Evolutionary conservation across 495 filamentous ascomycete species (phyloP).

Genomic region (Penicillium roqueforti): DNA sequence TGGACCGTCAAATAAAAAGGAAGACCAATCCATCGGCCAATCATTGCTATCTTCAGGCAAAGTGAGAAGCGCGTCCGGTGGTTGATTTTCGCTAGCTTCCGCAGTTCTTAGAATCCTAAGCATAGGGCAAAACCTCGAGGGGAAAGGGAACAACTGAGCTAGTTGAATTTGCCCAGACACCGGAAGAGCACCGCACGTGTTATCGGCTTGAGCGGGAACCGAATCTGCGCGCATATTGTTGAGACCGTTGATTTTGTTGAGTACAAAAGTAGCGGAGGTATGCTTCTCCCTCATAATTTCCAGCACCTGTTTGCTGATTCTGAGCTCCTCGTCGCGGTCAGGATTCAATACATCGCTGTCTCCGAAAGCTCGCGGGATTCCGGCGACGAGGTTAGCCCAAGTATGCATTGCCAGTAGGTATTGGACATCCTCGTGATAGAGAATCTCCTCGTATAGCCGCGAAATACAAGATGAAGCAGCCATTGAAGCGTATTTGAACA

Average conservation of each 20-base stretch:
- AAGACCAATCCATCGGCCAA: constrained; percentile 12
- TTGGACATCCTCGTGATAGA: constrained; percentile 9
- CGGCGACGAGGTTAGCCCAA: constrained; percentile 14
- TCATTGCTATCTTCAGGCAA: not conserved
- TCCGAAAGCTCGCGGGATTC: constrained; percentile 15
- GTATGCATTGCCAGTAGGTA: constrained; percentile 13
- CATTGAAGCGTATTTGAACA: constrained; percentile 14
- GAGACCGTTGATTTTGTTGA: not conserved
- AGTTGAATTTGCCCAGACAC: not conserved
- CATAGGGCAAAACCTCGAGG: constrained; percentile 9
- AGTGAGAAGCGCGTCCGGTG: not conserved
- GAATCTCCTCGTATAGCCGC: constrained; percentile 18
- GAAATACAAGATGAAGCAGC: constrained; percentile 17
- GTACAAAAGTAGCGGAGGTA: constrained; percentile 1
- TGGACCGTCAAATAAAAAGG: constrained; percentile 4
- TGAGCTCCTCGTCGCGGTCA: constrained; percentile 1
- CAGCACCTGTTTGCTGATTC: constrained; percentile 7
- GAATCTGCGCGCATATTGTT: not conserved
- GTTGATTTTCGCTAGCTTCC: not conserved
- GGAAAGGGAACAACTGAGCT: constrained; percentile 5
- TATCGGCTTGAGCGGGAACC: not conserved
- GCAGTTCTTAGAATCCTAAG: not conserved
- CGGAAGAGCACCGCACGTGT: not conserved
- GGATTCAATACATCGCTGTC: constrained; percentile 5
- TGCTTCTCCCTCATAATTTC: constrained; percentile 14